phyloP scores from a whole-genome alignment of 2,329 filamentous ascomycete genomes.

The Fusarium coicis region DNA sequence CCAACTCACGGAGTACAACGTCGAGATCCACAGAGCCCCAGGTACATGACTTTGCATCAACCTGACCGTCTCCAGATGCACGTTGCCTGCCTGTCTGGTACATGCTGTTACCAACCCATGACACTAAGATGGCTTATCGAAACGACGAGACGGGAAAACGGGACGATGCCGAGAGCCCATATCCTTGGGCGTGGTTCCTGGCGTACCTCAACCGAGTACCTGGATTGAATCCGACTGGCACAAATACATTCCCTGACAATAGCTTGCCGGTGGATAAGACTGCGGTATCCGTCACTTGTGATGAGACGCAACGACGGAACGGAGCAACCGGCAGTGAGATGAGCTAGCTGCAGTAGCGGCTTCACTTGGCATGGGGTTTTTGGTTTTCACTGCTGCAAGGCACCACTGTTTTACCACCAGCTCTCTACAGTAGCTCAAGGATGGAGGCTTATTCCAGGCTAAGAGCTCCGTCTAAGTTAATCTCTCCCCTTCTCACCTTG shows the following conservation, averaged over 20 bases:
- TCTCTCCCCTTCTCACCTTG: background rate
- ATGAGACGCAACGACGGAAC: slow-evolving; percentile 3
- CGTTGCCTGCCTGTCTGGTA: slow-evolving; percentile 11
- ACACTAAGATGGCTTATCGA: background rate
- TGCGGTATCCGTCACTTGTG: background rate
- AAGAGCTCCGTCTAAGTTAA: background rate
- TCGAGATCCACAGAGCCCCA: background rate
- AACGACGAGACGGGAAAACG: slow-evolving; percentile 1
- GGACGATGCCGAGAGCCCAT: slow-evolving; percentile 3
- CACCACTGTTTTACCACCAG: slow-evolving; percentile 20
- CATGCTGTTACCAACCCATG: background rate
- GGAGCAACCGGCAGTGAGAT: slow-evolving; percentile 27
- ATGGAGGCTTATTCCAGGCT: background rate
- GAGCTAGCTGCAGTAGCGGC: slow-evolving; percentile 15
- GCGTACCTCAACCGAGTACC: background rate
- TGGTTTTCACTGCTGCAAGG: slow-evolving; percentile 34
- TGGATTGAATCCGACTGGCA: slow-evolving; percentile 18
- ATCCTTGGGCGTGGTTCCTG: slow-evolving; percentile 16
- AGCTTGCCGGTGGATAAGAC: slow-evolving; percentile 9
- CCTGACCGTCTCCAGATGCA: slow-evolving; percentile 16
- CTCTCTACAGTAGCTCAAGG: background rate
- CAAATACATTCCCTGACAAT: background rate
- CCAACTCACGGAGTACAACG: background rate
- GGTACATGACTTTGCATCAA: slow-evolving; percentile 7
- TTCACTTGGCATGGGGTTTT: slow-evolving; percentile 21